Evolutionary conservation across 2,329 filamentous ascomycete genomes (phyloP), one percentile per base, ranked within the genome.

Genomic region (Alternaria sp.): DNA sequence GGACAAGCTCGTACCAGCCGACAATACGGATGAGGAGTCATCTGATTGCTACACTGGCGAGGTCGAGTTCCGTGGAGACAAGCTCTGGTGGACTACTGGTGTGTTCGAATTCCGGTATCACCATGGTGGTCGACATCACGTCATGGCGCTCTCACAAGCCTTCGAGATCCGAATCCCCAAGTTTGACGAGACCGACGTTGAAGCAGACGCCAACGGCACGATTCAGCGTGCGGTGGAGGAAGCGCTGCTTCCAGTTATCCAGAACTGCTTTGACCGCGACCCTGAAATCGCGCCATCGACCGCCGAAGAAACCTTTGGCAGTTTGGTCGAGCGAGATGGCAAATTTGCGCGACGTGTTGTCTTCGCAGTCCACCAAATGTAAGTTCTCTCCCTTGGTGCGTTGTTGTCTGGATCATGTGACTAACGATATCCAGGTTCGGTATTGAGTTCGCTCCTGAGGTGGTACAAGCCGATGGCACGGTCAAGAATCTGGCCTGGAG

Each of bases 71-170:
- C 85, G 90, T 10, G 94, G 96, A 51, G 94, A 98, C 82, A 97
- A 97, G 81, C 86, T 97, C 3, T 99, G 93, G 90, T 99, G 96
- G 96, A 97, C 92, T 0, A 92, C 95, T 65, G 96, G 96, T 58
- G 92, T 96, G 4, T 99, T 97, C 75, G 96, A 99, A 76, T 96
- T 99, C 83, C 90, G 96, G 44, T 97, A 97, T 81, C 96, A 99
- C 81, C 96, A 99, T 80, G 90, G 93, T 70, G 93, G 93, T 59
- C 91, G 91, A 73, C 93, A 99, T 81, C 93, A 91, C 69, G 94
- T 97, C 75, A 96, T 99, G 92, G 89, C 93, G 17, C 92, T 98
- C 64, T 97, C 94, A 6, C 88, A 93, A 70, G 94, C 96, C 0
- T 99, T 99, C 73, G 95, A 97, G 79, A 91, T 98, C 60, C 89